Evolutionary conservation across 2,329 filamentous ascomycete genomes (phyloP), one percentile per base, ranked within the genome.

Genomic region (Hypoxylon sp.): DNA sequence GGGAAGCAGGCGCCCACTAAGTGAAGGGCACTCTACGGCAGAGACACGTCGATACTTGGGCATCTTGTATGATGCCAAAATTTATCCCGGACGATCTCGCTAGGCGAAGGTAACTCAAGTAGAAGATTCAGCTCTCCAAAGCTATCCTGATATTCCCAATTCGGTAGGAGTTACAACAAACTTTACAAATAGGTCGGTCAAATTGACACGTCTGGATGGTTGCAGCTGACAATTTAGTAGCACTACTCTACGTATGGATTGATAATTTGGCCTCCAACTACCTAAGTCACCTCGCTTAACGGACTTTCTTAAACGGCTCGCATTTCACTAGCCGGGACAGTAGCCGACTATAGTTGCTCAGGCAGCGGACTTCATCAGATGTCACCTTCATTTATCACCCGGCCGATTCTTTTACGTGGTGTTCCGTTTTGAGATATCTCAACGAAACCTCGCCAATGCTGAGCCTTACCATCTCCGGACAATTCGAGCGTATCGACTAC

Each of bases 171-270:
- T n/a, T 56, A 50, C 54, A 37, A 24, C 32, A 24, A 4, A n/a
- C 24, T 15, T 24, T 13, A 11, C 31, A 35, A n/a, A 39, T 58
- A 37, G 21, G 19, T 39, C 29, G 2, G 46, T 48, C 31, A 58
- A 46, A 39, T 29, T 29, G 13, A 13, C 19, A 29, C 10, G 21
- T 15, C 10, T 47, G 39, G n/a, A 15, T 10, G n/a, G 21, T 10
- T 58, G 42, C 27, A 13, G 39, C 53, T 44, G 42, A 56, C 29
- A 5, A 47, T 56, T 31, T 17, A 44, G 37, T 37, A 54, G 19
- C 35, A 13, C 39, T 19, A 47, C 39, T 56, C 15, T 56, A 47
- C 17, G 17, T 31, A n/a, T 13, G 39, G 17, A 13, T n/a, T 21
- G 39, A 19, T 21, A 7, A 17, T 44, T 44, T 21, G 39, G 39